Evolutionary conservation across 2,329 filamentous ascomycete species (phyloP), one percentile per base, ranked within the genome.

Genomic region (Mycogone perniciosa): DNA sequence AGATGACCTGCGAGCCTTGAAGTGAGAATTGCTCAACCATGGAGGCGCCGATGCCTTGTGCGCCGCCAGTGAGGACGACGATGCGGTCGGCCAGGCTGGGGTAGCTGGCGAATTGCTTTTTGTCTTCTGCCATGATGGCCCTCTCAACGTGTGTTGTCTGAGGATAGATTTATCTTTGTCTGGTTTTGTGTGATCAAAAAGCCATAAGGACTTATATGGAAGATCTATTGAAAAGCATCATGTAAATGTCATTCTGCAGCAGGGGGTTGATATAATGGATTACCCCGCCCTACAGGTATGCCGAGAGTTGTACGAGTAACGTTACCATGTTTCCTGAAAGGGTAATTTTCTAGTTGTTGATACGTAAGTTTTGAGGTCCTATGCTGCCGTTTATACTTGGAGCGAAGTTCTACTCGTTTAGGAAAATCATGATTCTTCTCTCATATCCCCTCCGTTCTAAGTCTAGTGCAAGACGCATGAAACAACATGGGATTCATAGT

Each of bases 51-150:
- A 77, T 76, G 9, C 74, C 74, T 48, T 71, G 67, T 31, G 73
- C 73, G 2, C 71, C 74, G 34, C 74, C 74, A 0, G 72, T 70
- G 51, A 76, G 66, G 34, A 76, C 60, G 4, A 76, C 70, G 2
- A 60, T 67, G 54, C 68, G 67, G 59, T 56, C 68, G 31, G 59
- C 60, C 34, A 75, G 59, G 57, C 70, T 73, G 7, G 71, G 71
- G 50, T 74, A 75, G 3, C 59, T 67, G 27, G 72, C 71, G 47
- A 34, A 56, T 39, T 58, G 47, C 34, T 54, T 44, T 47, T 44
- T 29, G 5, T 34, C 37, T 41, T 46, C 48, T 5, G 50, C 26
- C 50, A 52, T 52, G 34, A 10, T 13, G 13, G 6, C 27, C 4
- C 11, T 35, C 11, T 35, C 33, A 35, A 35, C 7, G 33, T 11